Percentiles rank a stretch among this genome's conserved stretches.
These are phyloP conservation scores for Aristolochia contorta DNA, from an alignment of 164 flowering plant species.

Conservation along the genomic window DNA sequence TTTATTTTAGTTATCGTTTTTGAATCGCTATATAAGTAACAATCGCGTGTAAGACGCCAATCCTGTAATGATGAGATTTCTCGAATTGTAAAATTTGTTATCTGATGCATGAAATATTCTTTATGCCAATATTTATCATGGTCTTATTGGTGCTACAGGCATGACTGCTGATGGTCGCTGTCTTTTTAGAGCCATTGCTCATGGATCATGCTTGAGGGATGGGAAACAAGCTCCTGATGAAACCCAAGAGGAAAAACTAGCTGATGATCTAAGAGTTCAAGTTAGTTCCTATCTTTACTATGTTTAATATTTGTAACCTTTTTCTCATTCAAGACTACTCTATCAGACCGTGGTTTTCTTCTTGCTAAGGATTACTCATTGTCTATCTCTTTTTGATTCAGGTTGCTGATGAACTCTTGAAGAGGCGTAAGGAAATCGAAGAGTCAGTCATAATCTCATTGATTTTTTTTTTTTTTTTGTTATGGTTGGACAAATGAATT, in stretches of 20 bases:
- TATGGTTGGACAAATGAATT: neutral
- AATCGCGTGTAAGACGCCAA: too few species aligned
- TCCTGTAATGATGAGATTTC: too few species aligned
- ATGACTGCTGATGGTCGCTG: conserved; percentile 83
- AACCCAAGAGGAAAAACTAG: conserved; percentile 54
- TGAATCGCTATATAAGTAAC: too few species aligned
- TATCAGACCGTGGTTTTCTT: neutral
- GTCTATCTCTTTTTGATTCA: conserved; percentile 4
- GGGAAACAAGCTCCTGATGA: conserved; percentile 79
- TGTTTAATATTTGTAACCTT: neutral
- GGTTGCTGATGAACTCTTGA: conserved; percentile 79
- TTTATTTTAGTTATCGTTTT: too few species aligned
- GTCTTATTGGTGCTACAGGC: conserved; percentile 19
- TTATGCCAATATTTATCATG: too few species aligned
- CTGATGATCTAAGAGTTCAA: conserved; percentile 81
- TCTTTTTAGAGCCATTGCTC: conserved; percentile 80
- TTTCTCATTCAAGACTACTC: neutral
- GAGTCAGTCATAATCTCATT: conserved; percentile 28
- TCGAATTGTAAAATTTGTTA: neutral
- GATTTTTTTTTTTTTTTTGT: too few species aligned
- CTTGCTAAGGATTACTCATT: neutral
- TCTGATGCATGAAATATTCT: too few species aligned
- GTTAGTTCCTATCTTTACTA: conserved; percentile 20
- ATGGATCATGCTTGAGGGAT: conserved; percentile 54
- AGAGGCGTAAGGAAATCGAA: conserved; percentile 75